phyloP scores from a whole-genome alignment of 73 alveolate species.

The Blepharisma stoltei region DNA sequence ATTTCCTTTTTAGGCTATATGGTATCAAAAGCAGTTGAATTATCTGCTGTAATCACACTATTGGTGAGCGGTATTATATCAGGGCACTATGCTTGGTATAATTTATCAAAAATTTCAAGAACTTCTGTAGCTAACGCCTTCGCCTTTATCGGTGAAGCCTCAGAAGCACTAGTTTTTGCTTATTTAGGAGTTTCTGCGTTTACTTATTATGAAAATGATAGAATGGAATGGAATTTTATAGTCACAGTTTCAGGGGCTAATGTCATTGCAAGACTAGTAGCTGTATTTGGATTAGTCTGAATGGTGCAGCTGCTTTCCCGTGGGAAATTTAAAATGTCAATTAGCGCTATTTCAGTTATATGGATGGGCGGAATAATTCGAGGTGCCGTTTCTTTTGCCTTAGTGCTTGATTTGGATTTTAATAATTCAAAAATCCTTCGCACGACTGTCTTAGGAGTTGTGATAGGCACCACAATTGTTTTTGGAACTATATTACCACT shows the following conservation, averaged over 20 bases:
- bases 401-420: constrained; percentile 67
- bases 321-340: constrained; percentile 54
- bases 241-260: constrained; percentile 65
- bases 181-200: constrained; percentile 84
- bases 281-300: constrained; percentile 56
- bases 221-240: constrained; percentile 59
- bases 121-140: constrained; percentile 80
- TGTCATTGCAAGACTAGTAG: constrained; percentile 78
- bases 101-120: constrained; percentile 77
- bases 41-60: constrained; percentile 90
- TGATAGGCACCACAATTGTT: constrained; percentile 72
- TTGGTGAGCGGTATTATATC: constrained; percentile 89
- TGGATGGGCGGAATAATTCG: constrained; percentile 91
- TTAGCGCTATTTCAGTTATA: constrained; percentile 74
- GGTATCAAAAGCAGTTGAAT: constrained; percentile 77
- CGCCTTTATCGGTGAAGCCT: constrained; percentile 89
- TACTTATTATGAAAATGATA: constrained; percentile 38
- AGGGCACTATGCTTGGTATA: constrained; percentile 90
- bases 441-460: constrained; percentile 65
- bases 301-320: constrained; percentile 52
- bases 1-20: constrained; percentile 86
- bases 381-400: constrained; percentile 97
- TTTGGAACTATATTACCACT: constrained; percentile 75
- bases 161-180: constrained; percentile 96
- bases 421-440: constrained; percentile 60